These are phyloP conservation scores for Canavalia gladiata DNA, from an alignment of 306 rosid genomes.

Conservation along the genomic window DNA sequence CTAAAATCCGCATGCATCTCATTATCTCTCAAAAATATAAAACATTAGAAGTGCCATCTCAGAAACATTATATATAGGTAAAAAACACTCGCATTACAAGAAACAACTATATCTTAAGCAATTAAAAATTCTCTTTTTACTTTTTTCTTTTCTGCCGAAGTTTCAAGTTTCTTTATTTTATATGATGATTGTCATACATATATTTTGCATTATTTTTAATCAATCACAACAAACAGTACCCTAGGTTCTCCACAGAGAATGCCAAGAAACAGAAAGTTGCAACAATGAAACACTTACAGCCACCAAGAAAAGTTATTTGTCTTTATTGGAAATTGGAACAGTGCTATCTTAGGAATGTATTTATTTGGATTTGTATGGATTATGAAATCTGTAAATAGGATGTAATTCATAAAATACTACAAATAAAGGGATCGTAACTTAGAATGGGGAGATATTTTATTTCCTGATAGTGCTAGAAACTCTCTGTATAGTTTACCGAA, in stretches of 20 bases:
- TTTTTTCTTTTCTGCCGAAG: constrained; percentile 1
- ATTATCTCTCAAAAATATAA: constrained; percentile 16
- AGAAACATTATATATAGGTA: neutral
- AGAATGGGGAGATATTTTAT: too few relatives aligned
- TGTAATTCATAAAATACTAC: too few relatives aligned
- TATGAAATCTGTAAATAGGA: too few relatives aligned
- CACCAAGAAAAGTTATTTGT: neutral
- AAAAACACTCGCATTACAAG: neutral
- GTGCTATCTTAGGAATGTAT: too few relatives aligned
- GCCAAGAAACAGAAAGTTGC: constrained; percentile 11
- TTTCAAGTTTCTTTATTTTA: constrained; percentile 3
- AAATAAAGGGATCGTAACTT: too few relatives aligned
- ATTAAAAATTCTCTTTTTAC: neutral
- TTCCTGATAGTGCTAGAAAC: too few relatives aligned
- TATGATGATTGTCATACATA: neutral
- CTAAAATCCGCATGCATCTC: constrained; percentile 18
- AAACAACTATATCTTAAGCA: constrained; percentile 6
- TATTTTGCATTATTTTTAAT: neutral
- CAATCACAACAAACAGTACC: neutral
- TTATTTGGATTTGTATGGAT: too few relatives aligned
- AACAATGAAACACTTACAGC: neutral
- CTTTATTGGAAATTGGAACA: too few relatives aligned
- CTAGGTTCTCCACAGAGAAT: neutral
- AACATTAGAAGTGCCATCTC: neutral
- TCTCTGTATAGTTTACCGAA: too few relatives aligned